Evolutionary conservation across 169 alveolate genomes (phyloP).

Genomic region (Plasmodium chabaudi): DNA sequence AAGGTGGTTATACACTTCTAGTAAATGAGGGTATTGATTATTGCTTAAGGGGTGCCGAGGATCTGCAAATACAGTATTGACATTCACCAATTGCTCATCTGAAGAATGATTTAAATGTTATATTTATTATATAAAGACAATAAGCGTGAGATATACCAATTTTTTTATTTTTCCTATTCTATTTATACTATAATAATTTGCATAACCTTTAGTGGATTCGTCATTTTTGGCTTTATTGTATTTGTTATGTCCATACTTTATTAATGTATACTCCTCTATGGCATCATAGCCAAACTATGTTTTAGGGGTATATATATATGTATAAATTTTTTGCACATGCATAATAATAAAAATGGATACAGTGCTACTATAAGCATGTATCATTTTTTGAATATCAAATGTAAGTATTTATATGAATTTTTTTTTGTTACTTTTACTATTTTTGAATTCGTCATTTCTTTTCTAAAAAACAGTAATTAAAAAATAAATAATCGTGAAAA

Average conservation of each 20-base stretch:
- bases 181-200: not conserved
- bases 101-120: not conserved
- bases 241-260: constrained; percentile 22
- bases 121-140: not conserved
- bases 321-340: not conserved
- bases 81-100: constrained; percentile 29
- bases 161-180: not conserved
- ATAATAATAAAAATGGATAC: not conserved
- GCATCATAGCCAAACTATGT: constrained; percentile 70
- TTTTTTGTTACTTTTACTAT: constrained; percentile 47
- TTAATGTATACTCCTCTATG: constrained; percentile 43
- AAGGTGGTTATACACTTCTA: constrained; percentile 61
- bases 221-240: not conserved
- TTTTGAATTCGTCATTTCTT: constrained; percentile 21
- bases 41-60: constrained; percentile 74
- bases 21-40: constrained; percentile 36
- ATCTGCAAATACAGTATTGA: constrained; percentile 56
- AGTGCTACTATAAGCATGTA: not conserved
- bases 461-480: constrained; percentile 8
- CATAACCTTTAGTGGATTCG: constrained; percentile 2
- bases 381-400: not conserved
- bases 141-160: not conserved
- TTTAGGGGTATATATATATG: not conserved
- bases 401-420: not conserved
- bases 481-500: no score